These are phyloP conservation scores for Penicillium sclerotiorum DNA, from an alignment of 2,329 filamentous ascomycete genomes.

Conservation along the genomic window DNA sequence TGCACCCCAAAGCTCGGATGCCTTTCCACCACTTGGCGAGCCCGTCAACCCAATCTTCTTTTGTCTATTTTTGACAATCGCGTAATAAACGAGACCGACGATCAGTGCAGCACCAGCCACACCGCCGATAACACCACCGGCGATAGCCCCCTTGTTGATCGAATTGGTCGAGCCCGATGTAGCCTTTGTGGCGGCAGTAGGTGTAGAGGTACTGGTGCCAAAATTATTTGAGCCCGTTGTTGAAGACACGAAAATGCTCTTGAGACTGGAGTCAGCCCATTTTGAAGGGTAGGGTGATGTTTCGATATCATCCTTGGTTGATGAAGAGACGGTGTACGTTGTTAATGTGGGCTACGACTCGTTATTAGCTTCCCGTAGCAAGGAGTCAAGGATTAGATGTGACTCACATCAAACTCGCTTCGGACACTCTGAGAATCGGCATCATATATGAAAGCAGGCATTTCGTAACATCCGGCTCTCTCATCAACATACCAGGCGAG, in stretches of 20 bases:
- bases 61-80: neutral
- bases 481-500: neutral
- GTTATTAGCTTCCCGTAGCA: neutral
- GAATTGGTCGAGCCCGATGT: neutral
- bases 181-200: neutral
- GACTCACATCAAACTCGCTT: neutral
- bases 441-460: neutral
- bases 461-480: neutral
- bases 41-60: too few relatives aligned
- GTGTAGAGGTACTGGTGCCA: neutral
- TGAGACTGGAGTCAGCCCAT: neutral
- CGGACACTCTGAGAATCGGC: neutral
- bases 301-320: neutral
- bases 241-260: neutral
- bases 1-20: too few relatives aligned
- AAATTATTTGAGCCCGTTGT: neutral
- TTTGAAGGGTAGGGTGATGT: neutral
- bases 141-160: neutral
- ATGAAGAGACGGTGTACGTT: neutral
- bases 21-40: too few relatives aligned
- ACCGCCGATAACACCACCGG: constrained; percentile 3
- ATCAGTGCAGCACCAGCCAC: neutral
- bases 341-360: neutral
- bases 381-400: neutral
- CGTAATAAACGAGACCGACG: neutral